A percentile compares a stretch with the other conserved stretches of the same genome.
Conservation (phyloP, 306 rosid species). For the Quercus berberidifolia region DNA sequence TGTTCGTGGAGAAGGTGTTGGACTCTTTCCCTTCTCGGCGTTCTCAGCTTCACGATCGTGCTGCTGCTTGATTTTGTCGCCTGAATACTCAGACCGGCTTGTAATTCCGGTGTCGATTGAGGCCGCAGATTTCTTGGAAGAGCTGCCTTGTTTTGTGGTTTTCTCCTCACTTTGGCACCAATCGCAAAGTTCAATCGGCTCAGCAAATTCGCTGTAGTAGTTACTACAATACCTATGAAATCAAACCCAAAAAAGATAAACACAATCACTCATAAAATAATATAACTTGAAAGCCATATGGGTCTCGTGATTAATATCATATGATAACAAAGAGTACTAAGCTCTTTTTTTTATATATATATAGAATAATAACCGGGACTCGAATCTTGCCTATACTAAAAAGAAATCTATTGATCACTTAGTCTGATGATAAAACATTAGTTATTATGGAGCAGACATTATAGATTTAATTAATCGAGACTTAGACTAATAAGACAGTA, state of each 20-base stretch:
- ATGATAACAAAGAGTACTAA: background rate
- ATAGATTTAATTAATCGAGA: too few relatives aligned
- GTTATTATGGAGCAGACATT: too few relatives aligned
- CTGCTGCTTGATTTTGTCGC: slow-evolving; percentile 59
- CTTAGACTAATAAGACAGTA: background rate
- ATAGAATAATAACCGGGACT: too few relatives aligned
- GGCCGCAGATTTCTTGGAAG: slow-evolving; percentile 43
- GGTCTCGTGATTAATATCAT: background rate
- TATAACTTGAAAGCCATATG: background rate
- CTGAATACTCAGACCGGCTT: slow-evolving; percentile 54
- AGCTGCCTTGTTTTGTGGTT: slow-evolving; percentile 36
- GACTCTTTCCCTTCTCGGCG: slow-evolving; percentile 41
- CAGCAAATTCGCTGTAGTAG: slow-evolving; percentile 55
- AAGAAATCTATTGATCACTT: too few relatives aligned
- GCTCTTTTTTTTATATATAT: background rate
- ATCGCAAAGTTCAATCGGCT: slow-evolving; percentile 66
- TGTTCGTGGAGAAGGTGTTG: slow-evolving; percentile 71
- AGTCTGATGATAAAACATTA: too few relatives aligned
- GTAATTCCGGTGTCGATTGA: slow-evolving; percentile 17
- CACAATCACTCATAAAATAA: slow-evolving; percentile 6
- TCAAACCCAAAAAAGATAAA: slow-evolving; percentile 3
- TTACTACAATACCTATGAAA: slow-evolving; percentile 72
- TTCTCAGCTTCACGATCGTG: slow-evolving; percentile 45
- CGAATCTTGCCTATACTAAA: too few relatives aligned
- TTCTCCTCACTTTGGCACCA: slow-evolving; percentile 80